Conservation (phyloP, 257 asterid species). For the Petunia axillaris region DNA sequence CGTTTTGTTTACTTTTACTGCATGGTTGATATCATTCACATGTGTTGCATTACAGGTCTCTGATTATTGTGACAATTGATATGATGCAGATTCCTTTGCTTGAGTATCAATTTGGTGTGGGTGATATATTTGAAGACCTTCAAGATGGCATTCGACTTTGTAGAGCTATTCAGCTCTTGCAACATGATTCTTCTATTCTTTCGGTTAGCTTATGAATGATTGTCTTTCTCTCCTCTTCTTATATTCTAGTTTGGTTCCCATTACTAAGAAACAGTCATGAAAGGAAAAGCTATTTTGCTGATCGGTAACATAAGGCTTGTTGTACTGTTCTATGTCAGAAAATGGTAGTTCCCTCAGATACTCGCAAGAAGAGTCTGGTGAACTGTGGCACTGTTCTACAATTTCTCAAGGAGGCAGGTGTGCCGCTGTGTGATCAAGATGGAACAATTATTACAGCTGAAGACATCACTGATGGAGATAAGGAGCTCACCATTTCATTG, state of each 20-base stretch:
- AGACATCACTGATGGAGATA: conserved; percentile 76
- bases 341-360: conserved; percentile 83
- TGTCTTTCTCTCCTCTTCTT: background rate
- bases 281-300: background rate
- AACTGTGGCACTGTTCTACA: conserved; percentile 86
- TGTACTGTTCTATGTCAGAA: conserved; percentile 55
- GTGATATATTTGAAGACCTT: conserved; percentile 76
- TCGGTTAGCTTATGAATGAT: conserved; percentile 52
- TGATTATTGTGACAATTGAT: conserved; percentile 1
- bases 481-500: conserved; percentile 80
- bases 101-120: conserved; percentile 72
- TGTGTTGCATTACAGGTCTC: background rate
- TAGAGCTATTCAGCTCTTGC: conserved; percentile 78
- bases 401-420: conserved; percentile 69
- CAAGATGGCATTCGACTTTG: conserved; percentile 85
- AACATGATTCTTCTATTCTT: conserved; percentile 78
- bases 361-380: conserved; percentile 66
- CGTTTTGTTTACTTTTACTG: background rate
- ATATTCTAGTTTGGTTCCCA: background rate
- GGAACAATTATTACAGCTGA: conserved; percentile 68
- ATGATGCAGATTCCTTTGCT: conserved; percentile 70
- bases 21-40: background rate
- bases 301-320: conserved; percentile 21
- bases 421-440: conserved; percentile 73
- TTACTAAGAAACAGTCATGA: background rate